phyloP scores from a whole-genome alignment of 2,329 filamentous ascomycete genomes.

The Leptographium procerum region DNA sequence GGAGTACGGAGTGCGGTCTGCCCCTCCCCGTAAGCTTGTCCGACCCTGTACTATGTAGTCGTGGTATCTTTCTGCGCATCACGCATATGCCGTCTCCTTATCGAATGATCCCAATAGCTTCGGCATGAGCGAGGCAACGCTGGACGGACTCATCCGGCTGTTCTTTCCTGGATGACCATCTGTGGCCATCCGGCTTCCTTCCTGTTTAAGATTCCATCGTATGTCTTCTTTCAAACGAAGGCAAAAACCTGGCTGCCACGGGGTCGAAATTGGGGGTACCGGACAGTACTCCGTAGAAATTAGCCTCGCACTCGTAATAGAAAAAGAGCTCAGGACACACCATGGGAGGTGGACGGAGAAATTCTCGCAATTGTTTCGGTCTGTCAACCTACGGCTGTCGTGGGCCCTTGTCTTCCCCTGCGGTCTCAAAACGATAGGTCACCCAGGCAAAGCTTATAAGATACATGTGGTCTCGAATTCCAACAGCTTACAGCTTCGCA shows the following conservation, averaged over 20 bases:
- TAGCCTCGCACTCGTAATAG: not conserved
- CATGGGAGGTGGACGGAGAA: constrained; percentile 9
- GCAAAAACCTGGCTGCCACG: not conserved
- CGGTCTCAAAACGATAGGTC: not conserved
- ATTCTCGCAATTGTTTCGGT: constrained; percentile 11
- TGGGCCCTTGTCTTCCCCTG: not conserved
- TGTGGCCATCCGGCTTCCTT: too few relatives aligned
- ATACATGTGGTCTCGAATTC: not conserved
- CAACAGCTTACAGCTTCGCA: not conserved
- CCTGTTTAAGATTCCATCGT: not conserved
- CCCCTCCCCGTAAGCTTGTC: not conserved
- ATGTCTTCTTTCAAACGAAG: not conserved
- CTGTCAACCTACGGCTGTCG: not conserved
- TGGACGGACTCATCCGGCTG: not conserved
- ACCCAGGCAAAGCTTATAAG: not conserved
- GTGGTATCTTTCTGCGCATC: not conserved
- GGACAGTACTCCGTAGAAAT: too few relatives aligned
- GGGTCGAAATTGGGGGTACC: not conserved
- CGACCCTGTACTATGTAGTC: not conserved
- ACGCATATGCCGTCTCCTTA: not conserved
- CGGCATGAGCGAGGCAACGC: not conserved
- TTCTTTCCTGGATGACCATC: too few relatives aligned
- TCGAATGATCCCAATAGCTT: not conserved
- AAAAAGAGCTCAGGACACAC: not conserved
- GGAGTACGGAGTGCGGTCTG: too few relatives aligned